Base-by-base conservation (phyloP, 2,329 filamentous ascomycete genomes). In the Alternaria viburni region DNA sequence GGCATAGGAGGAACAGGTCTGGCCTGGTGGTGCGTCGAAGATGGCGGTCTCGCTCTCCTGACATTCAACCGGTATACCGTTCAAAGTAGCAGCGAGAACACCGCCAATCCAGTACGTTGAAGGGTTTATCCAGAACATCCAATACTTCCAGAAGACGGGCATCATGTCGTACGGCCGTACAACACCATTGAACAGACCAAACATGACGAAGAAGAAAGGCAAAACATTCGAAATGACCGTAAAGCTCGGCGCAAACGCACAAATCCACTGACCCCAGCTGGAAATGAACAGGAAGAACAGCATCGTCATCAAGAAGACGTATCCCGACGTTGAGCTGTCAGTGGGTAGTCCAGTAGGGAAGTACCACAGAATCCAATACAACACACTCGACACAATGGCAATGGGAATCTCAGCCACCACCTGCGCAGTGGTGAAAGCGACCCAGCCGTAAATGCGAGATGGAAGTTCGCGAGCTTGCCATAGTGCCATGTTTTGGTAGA, bases 191-290 rank as follows among this genome's bases (percentile, higher is more conserved):
- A 94, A 93, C 23, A 92, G 80, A 44, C 85, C 86, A 72, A 92
- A 90, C 83, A 92, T 89, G 77, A 93, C 88, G 81, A 94, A 91
- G 85, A 94, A 93, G 83, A 94, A 93, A 1, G 91, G 91, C 6
- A 93, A 82, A 1, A 79, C 72, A 73, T 94, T 93, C 46, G 88
- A 88, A 68, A 94, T 93, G 66, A 93, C 90, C 1, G 91, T 92
- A 80, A 93, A 93, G 44, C 85, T 89, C 0, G 92, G 91, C 0
- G 92, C 91, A 78, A 93, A 93, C 1, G 93, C 92, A 66, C 89
- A 91, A 69, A 96, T 93, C 91, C 91, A 95, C 76, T 93, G 92
- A 19, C 91, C 93, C 91, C 90, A 94, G 69, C 85, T 89, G 30
- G 86, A 86, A 77, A 89, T 87, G 84, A 93, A 94, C 8, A 94